Base-by-base conservation (phyloP, 140 eudicot species). In the Cichorium intybus region DNA sequence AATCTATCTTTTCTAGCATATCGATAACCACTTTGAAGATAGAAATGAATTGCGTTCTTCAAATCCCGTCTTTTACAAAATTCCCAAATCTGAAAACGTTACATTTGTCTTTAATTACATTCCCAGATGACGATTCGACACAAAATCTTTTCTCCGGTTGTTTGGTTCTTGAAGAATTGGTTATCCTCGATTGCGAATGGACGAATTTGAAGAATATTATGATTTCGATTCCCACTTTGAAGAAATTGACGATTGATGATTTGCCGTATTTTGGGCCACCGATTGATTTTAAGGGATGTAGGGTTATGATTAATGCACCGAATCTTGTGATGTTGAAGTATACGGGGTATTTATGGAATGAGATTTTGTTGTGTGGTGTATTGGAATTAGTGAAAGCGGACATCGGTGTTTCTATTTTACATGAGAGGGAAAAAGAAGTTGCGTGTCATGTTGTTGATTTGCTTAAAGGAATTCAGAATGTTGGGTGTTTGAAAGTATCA, bases 171-270 rank as follows among this genome's bases (percentile, higher is more conserved):
- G 76, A 83, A 62, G 89, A 83, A 20, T 66, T 83, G 79, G 57
- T 69, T 31, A 51, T 83, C 24, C 4, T 80, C 4, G 86, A 80
- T 53, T 83, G 89, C 14, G 86, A 83, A 48, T 83, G 86, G 83
- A 57, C 61, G 43, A 79, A 69, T 60, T 69, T 76, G 70, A 74
- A 56, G 50, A 43, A 56, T 15, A 31, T 83, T 18, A 43, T 68
- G 17, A 76, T 83, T 20, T 60, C 77, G 10, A 77, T 72, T 60
- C 66, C 76, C 60, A 68, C 74, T 0, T 22, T 83, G 11, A 74
- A 61, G 43, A 49, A 77, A 26, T 70, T 83, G 47, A 80, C 83
- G 0, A 73, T 83, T 1, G 81, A 83, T 29, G 83, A 81, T 66
- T 23, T 81, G 33, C 87, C 87, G 3, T 81, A 73, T 64, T 81